A percentile compares a stretch with the other conserved stretches of the same genome.
Conservation (phyloP, 2,329 filamentous ascomycete genomes). For the Plenodomus tracheiphilus region DNA sequence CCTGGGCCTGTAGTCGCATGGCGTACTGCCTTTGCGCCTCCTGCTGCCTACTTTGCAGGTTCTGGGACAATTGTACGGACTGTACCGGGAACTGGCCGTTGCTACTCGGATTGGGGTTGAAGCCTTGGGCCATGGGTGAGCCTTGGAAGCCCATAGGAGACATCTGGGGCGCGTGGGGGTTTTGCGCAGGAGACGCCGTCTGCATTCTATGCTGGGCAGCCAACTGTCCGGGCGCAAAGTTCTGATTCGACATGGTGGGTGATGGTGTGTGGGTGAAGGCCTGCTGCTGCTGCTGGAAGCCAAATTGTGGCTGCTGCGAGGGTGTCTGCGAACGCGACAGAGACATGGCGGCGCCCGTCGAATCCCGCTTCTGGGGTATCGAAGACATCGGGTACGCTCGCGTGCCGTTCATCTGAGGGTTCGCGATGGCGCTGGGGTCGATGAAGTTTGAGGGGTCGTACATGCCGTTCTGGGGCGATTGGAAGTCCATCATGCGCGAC, state of each 20-base stretch:
- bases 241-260: constrained; percentile 85
- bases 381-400: constrained; percentile 85
- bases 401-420: constrained; percentile 68
- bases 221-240: constrained; percentile 59
- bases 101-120: constrained; percentile 46
- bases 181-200: constrained; percentile 90
- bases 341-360: constrained; percentile 81
- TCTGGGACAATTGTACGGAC: constrained; percentile 54
- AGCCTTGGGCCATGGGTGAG: constrained; percentile 43
- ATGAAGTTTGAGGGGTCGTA: constrained; percentile 44
- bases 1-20: constrained; percentile 72
- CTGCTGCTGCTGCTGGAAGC: constrained; percentile 69
- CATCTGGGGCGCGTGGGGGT: constrained; percentile 55
- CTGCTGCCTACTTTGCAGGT: constrained; percentile 54
- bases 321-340: constrained; percentile 94
- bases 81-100: constrained; percentile 51
- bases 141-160: constrained; percentile 43
- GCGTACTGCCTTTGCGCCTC: constrained; percentile 81
- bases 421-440: constrained; percentile 45
- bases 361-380: constrained; percentile 92
- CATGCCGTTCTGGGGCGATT: constrained; percentile 41
- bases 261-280: constrained; percentile 90
- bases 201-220: constrained; percentile 68
- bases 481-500: constrained; percentile 43
- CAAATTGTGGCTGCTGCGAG: constrained; percentile 66